These are phyloP conservation scores for Colletotrichum tofieldiae DNA, from an alignment of 2,329 filamentous ascomycete genomes.

Conservation along the genomic window DNA sequence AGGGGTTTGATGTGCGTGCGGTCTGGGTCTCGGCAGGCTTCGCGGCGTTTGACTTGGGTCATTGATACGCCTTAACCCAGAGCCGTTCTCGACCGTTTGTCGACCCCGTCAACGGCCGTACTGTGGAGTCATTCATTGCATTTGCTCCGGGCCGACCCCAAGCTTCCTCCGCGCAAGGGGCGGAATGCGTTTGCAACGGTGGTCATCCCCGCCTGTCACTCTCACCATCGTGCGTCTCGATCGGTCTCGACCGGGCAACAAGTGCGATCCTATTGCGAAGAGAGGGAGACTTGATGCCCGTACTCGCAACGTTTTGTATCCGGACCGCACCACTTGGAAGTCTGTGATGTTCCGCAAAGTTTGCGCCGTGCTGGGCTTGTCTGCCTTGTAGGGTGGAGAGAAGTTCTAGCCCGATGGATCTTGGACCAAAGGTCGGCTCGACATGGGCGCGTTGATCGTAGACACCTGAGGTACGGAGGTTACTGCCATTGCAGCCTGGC, in stretches of 20 bases:
- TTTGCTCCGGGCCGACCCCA: slow-evolving; percentile 9
- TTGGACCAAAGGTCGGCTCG: not conserved
- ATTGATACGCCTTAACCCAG: not conserved
- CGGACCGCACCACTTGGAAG: not conserved
- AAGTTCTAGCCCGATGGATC: not conserved
- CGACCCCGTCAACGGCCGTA: slow-evolving; percentile 9
- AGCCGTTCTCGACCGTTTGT: slow-evolving; percentile 11
- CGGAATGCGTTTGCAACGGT: slow-evolving; percentile 5
- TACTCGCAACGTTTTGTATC: not conserved
- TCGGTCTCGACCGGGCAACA: not conserved
- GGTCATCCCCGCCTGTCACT: slow-evolving; percentile 5
- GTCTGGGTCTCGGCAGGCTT: not conserved
- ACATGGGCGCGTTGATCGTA: not conserved
- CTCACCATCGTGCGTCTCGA: too few species aligned
- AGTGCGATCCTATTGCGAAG: not conserved
- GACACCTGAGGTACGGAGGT: not conserved
- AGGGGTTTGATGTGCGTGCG: slow-evolving; percentile 3
- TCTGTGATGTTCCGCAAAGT: too few species aligned
- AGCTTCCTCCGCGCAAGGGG: not conserved
- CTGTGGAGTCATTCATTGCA: slow-evolving; percentile 6
- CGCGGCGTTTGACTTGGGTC: not conserved
- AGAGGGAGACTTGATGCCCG: not conserved
- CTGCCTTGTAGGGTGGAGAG: not conserved
- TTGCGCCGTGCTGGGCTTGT: not conserved
- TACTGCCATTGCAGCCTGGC: not conserved